Conservation (phyloP, 2,329 filamentous ascomycete species). For the Cladosporium velox region DNA sequence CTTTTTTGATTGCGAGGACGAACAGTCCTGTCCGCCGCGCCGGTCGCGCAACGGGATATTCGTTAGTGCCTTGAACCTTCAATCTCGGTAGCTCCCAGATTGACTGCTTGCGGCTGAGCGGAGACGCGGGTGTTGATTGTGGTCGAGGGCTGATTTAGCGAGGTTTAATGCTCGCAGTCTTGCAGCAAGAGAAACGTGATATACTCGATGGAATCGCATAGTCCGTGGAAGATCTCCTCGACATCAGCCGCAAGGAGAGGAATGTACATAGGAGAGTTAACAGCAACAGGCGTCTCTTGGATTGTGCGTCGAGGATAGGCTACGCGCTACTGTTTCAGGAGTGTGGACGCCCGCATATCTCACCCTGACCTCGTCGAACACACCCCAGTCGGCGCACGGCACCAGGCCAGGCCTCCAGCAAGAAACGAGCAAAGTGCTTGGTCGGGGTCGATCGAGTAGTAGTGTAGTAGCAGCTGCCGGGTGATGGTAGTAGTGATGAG, state of each 20-base stretch:
- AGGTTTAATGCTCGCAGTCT: not conserved
- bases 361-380: constrained; percentile 2
- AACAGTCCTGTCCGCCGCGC: not conserved
- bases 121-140: constrained; percentile 4
- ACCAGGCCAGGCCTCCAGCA: constrained; percentile 2
- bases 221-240: not conserved
- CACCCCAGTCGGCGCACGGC: constrained; percentile 10
- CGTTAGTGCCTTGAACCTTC: constrained; percentile 18
- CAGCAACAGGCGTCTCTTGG: not conserved
- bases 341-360: constrained; percentile 12
- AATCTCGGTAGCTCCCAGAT: constrained; percentile 15
- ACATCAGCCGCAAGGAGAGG: not conserved
- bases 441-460: not conserved
- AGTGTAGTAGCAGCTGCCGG: not conserved
- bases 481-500: constrained; percentile 2
- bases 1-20: constrained; percentile 18
- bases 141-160: not conserved
- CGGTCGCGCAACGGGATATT: not conserved
- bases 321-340: constrained; percentile 15
- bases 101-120: constrained; percentile 5
- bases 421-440: not conserved
- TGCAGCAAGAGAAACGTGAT: not conserved
- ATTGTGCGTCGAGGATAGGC: constrained; percentile 1
- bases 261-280: constrained; percentile 4
- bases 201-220: not conserved